These are phyloP conservation scores for Senna tora DNA, from an alignment of 306 rosid genomes.

Conservation along the genomic window DNA sequence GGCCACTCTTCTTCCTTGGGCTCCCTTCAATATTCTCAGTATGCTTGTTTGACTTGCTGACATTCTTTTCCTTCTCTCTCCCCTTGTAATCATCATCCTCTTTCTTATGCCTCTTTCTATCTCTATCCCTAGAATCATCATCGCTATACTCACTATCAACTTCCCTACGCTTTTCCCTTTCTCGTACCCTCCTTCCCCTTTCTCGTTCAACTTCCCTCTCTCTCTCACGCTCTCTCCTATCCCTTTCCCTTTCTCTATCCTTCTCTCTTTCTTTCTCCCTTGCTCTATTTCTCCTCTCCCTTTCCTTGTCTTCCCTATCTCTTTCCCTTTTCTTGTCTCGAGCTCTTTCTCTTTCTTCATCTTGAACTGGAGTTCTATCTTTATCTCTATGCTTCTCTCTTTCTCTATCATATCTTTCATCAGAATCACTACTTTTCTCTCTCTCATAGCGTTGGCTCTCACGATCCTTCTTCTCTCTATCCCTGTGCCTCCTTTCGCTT, in stretches of 20 bases:
- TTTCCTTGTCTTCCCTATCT: constrained; percentile 40
- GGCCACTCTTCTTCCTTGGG: constrained; percentile 58
- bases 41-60: constrained; percentile 53
- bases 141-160: constrained; percentile 61
- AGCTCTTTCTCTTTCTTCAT: constrained; percentile 41
- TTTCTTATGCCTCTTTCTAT: constrained; percentile 66
- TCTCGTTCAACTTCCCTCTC: constrained; percentile 56
- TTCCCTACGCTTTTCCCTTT: constrained; percentile 67
- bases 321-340: constrained; percentile 47
- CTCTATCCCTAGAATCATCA: constrained; percentile 63
- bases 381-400: constrained; percentile 54
- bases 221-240: constrained; percentile 49
- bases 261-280: constrained; percentile 35
- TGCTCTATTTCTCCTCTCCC: constrained; percentile 39
- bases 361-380: constrained; percentile 27
- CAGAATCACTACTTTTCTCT: constrained; percentile 43
- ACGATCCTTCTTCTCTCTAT: constrained; percentile 55
- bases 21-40: constrained; percentile 56
- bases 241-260: constrained; percentile 46
- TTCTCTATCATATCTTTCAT: constrained; percentile 37
- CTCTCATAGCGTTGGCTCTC: constrained; percentile 43
- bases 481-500: constrained; percentile 58
- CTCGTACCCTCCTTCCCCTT: constrained; percentile 55
- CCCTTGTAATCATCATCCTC: constrained; percentile 63
- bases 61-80: constrained; percentile 55